Evolutionary conservation across 345 rosid species (phyloP).

Genomic region (Populus deltoides): DNA sequence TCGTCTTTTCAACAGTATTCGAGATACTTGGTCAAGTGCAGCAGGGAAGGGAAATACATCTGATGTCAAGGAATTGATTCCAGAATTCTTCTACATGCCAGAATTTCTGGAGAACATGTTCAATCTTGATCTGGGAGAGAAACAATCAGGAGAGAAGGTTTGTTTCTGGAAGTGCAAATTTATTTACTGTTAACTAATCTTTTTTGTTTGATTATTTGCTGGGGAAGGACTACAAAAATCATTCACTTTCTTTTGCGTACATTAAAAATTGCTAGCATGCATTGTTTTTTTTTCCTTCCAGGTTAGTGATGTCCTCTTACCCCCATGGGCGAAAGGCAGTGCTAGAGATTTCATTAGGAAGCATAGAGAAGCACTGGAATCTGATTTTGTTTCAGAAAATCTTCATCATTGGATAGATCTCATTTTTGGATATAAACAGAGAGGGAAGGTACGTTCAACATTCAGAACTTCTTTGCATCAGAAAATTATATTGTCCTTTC

Average conservation of each 20-base stretch:
- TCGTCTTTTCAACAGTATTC: slow-evolving; percentile 86
- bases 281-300: slow-evolving; percentile 26
- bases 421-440: slow-evolving; percentile 94
- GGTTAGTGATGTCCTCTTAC: slow-evolving; percentile 89
- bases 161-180: slow-evolving; percentile 22
- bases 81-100: slow-evolving; percentile 98
- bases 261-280: slow-evolving; percentile 4
- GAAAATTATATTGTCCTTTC: background rate
- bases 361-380: slow-evolving; percentile 96
- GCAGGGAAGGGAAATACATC: slow-evolving; percentile 97
- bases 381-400: slow-evolving; percentile 91
- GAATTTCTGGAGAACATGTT: slow-evolving; percentile 87
- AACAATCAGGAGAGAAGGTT: slow-evolving; percentile 99
- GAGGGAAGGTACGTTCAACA: slow-evolving; percentile 73
- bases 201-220: slow-evolving; percentile 14
- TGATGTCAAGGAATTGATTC: slow-evolving; percentile 97
- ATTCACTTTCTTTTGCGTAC: background rate
- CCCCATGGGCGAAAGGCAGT: slow-evolving; percentile 99
- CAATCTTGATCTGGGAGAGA: slow-evolving; percentile 89
- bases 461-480: background rate
- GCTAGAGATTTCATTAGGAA: slow-evolving; percentile 81
- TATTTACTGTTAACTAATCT: background rate
- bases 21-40: slow-evolving; percentile 98
- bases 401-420: slow-evolving; percentile 99
- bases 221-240: background rate